phyloP scores from a whole-genome alignment of 345 rosid genomes.

The Corymbia maculata region DNA sequence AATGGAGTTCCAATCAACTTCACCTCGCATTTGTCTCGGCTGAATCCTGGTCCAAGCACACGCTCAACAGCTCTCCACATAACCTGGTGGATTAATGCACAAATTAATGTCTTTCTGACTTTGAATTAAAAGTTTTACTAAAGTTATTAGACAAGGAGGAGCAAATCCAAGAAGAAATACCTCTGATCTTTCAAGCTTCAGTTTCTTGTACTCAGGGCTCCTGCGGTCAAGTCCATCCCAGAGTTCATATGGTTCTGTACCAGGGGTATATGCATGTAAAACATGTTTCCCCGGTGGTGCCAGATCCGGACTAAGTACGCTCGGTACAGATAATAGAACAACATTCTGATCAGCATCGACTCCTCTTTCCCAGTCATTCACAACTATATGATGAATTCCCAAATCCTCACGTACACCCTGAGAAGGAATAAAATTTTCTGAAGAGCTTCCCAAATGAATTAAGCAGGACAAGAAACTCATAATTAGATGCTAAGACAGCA shows the following conservation, averaged over 20 bases:
- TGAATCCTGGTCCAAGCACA: conserved; percentile 67
- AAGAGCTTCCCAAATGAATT: neutral
- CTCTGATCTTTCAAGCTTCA: conserved; percentile 85
- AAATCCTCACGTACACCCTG: conserved; percentile 65
- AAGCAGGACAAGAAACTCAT: neutral
- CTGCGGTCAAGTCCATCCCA: conserved; percentile 83
- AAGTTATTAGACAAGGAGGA: neutral
- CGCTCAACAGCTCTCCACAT: conserved; percentile 90
- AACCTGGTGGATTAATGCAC: conserved; percentile 29
- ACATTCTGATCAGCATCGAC: conserved; percentile 94
- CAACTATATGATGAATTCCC: conserved; percentile 92
- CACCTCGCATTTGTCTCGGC: conserved; percentile 70
- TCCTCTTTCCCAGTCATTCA: conserved; percentile 81
- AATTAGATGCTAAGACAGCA: neutral
- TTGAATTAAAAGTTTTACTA: neutral
- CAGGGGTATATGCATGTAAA: conserved; percentile 78
- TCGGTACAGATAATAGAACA: conserved; percentile 77
- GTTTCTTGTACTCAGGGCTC: conserved; percentile 62
- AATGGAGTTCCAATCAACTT: conserved; percentile 83
- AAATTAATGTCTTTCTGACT: neutral
- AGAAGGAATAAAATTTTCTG: neutral
- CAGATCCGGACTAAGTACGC: conserved; percentile 64
- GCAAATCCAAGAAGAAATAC: conserved; percentile 11
- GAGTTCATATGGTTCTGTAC: conserved; percentile 72
- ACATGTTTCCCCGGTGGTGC: conserved; percentile 88